Evolutionary conservation across 371 early-diverging fungal genomes (phyloP), one percentile per base, ranked within the genome.

Genomic region (Mortierella polycephala): DNA sequence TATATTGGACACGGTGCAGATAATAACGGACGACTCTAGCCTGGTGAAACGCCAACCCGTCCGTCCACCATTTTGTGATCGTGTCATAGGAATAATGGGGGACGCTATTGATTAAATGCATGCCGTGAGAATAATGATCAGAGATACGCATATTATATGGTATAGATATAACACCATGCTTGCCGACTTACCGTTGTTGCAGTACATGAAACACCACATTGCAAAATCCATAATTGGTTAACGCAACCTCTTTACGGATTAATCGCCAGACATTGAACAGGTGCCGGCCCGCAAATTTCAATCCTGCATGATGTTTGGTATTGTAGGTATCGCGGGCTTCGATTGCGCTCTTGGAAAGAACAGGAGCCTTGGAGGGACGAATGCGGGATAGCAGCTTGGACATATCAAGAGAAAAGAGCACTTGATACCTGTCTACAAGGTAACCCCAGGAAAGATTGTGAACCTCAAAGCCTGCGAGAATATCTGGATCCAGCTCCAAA

Each of bases 381-480:
- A 75, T 47, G 0, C 72, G 62, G 7, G 75, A 74, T 5, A 81
- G 56, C n/a, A 81, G 45, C 61, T 71, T 81, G 51, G 70, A 60
- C 75, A 74, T 57, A 65, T 75, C 75, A 13, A 64, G 21, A 3
- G 55, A 64, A 47, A 68, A 68, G 9, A 72, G 42, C 7, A 46
- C 21, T 41, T 68, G 66, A 21, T 69, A 77, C 23, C 98, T 85
- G 46, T 95, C 93, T 8, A 93, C 76, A 5, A 95, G 68, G 68
- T 94, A 97, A 5, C 96, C 96, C 96, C 96, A 96, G 0, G 96
- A 96, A 4, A 89, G 66, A 14, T 83, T 86, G 55, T 96, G 92
- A 2, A 96, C 81, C 61, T 97, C 96, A 64, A 92, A 96, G 0
- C 98, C 98, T 0, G 88, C 85, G 44, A 96, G 74, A 58, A 96